Percentiles rank a stretch among this genome's conserved stretches.
Conservation (phyloP, 1,139 yeast species). For the Nakaseomyces kungkrabaensis region DNA sequence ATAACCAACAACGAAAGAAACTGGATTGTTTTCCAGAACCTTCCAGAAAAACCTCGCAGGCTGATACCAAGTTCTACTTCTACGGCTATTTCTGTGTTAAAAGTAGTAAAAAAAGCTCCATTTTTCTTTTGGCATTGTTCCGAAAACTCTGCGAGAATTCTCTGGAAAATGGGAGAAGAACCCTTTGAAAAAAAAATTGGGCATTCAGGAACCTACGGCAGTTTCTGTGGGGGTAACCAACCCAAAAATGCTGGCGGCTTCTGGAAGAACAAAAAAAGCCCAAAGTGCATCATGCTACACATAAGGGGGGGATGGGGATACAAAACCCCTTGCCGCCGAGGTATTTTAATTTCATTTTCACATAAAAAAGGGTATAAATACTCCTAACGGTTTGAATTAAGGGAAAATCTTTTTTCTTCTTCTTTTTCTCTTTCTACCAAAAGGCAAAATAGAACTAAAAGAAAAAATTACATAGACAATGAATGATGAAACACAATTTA, state of each 20-base stretch:
- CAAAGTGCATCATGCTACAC: no score
- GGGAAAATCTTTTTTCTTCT: neutral
- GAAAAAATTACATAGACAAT: slow-evolving; percentile 12
- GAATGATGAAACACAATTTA: slow-evolving; percentile 63
- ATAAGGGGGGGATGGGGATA: neutral
- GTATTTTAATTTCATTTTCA: no score
- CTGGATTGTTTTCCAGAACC: neutral
- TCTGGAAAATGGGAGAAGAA: neutral
- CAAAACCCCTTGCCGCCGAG: neutral
- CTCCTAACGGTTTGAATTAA: neutral
- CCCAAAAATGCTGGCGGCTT: neutral
- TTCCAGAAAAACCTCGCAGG: slow-evolving; percentile 3
- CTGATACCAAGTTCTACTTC: no score
- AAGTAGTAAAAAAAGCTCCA: no score
- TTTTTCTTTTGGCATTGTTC: no score
- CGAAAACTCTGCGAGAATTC: no score
- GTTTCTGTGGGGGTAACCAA: neutral
- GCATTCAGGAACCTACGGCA: neutral
- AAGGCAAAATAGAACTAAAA: neutral
- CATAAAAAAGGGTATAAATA: neutral
- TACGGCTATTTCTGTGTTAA: no score
- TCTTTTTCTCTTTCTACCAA: neutral
- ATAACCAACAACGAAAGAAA: neutral
- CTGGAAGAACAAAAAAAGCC: neutral
- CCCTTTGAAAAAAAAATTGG: neutral